Evolutionary conservation across 1,284 basidiomycete genomes (phyloP).

Genomic region (Microbotryum saponariae): DNA sequence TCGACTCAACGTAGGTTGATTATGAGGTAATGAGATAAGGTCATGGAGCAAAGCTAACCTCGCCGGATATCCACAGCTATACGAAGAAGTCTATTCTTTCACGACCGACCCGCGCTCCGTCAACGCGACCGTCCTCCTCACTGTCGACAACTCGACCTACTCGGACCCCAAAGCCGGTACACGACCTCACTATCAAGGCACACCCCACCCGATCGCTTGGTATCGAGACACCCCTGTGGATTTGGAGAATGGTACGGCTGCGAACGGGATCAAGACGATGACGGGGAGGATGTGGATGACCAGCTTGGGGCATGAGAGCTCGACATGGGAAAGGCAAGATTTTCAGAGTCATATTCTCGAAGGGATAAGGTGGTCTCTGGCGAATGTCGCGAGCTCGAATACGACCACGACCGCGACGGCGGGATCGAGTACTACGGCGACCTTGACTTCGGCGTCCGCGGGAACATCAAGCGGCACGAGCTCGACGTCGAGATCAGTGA

Average conservation of each 20-base stretch:
- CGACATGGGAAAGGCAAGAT: constrained; percentile 17
- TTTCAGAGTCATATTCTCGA: constrained; percentile 24
- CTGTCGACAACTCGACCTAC: constrained; percentile 14
- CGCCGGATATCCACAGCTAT: no score
- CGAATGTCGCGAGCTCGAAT: not conserved
- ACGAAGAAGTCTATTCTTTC: constrained; percentile 29
- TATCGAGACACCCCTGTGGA: constrained; percentile 21
- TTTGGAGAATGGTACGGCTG: constrained; percentile 20
- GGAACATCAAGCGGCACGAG: not conserved
- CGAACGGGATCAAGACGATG: constrained; percentile 3
- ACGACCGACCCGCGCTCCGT: constrained; percentile 25
- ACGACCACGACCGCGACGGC: not conserved
- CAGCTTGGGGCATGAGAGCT: constrained; percentile 11
- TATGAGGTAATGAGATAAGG: no score
- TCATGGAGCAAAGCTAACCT: no score
- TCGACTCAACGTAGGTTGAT: not conserved
- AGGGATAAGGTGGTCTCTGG: constrained; percentile 7
- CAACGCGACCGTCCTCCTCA: constrained; percentile 26
- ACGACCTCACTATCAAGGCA: constrained; percentile 17
- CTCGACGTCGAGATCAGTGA: not conserved
- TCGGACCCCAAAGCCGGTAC: constrained; percentile 12
- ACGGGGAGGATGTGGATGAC: constrained; percentile 27
- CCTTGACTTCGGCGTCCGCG: not conserved
- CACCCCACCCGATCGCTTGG: constrained; percentile 27
- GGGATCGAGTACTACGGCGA: no score